These are phyloP conservation scores for Phytophthora agathidicida DNA, from an alignment of 352 stramenopile genomes.

Conservation along the genomic window DNA sequence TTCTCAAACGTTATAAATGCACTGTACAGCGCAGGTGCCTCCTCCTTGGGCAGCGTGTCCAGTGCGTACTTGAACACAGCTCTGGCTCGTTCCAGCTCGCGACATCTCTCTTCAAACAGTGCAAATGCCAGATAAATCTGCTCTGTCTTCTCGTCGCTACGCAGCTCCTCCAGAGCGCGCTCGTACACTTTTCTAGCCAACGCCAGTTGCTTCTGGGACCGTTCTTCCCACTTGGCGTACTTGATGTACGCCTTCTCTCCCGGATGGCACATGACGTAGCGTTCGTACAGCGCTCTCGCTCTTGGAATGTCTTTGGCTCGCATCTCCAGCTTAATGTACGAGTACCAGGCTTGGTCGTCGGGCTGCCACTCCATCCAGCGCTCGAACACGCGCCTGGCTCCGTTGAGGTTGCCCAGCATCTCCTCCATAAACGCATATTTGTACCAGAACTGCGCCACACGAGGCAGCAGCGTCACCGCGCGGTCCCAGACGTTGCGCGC, in stretches of 20 bases:
- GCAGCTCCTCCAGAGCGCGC: constrained; percentile 92
- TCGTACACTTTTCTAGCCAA: constrained; percentile 96
- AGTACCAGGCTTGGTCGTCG: constrained; percentile 98
- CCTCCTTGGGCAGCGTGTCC: constrained; percentile 81
- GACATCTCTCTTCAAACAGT: constrained; percentile 97
- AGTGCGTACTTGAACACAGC: constrained; percentile 90
- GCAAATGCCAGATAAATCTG: constrained; percentile 95
- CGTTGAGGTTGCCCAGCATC: constrained; percentile 96
- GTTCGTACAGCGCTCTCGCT: constrained; percentile 93
- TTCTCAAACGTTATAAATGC: constrained; percentile 99
- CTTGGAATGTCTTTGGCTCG: constrained; percentile 85
- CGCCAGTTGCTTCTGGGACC: constrained; percentile 92
- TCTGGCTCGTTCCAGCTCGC: constrained; percentile 92
- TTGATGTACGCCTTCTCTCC: constrained; percentile 95
- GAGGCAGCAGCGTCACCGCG: constrained; percentile 94
- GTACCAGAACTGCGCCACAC: constrained; percentile 99
- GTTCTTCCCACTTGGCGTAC: constrained; percentile 98
- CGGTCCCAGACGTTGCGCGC: constrained; percentile 97
- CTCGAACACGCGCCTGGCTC: constrained; percentile 96
- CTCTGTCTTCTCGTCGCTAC: constrained; percentile 79
- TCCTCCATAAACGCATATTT: constrained; percentile 99
- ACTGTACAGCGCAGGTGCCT: constrained; percentile 94
- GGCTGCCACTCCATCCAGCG: constrained; percentile 98
- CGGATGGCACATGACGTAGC: constrained; percentile 93
- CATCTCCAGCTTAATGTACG: constrained; percentile 99